Evolutionary conservation across 2,329 filamentous ascomycete species (phyloP), one percentile per base, ranked within the genome.

Genomic region (Endocalyx cinctus): DNA sequence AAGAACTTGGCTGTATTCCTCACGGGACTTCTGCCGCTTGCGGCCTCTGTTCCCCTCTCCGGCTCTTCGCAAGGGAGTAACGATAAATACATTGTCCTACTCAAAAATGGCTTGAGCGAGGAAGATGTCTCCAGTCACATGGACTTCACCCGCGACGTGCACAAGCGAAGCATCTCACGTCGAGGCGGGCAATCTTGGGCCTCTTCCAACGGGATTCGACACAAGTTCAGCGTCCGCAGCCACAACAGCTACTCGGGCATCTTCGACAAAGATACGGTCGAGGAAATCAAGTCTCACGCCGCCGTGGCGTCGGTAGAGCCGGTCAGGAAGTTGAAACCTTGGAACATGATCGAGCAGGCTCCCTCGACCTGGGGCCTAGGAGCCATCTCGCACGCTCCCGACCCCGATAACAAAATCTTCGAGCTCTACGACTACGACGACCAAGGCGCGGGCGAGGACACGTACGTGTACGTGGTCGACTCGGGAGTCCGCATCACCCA

Each of bases 71-170:
- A 23, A 8, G 8, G 8, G 20, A 23, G n/a, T 8, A n/a, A 8
- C 8, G 20, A n/a, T n/a, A 23, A 23, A 16, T 32, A 32, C 20
- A 32, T 32, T 16, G 30, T 32, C n/a, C 23, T 22, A 16, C 30
- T 32, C 8, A 32, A 26, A 6, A 19, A 22, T 12, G 30, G 22
- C 18, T 15, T 32, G 22, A 17, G 20, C 20, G 22, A 16, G 8
- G n/a, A 16, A 12, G 30, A 32, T 16, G n/a, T 25, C 18, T n/a
- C 19, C 7, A 22, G 25, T 10, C 30, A 32, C 20, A 32, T 32
- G 30, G n/a, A 16, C 10, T 32, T 16, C 22, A 32, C 30, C 8
- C 30, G 30, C 19, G 30, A 25, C 13, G 30, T 26, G 30, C 30
- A 32, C 14, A 5, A 15, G 13, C 30, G 20, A 13, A 32, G 16